Conservation (phyloP, 2,329 filamentous ascomycete species). For the Metarhizium album region DNA sequence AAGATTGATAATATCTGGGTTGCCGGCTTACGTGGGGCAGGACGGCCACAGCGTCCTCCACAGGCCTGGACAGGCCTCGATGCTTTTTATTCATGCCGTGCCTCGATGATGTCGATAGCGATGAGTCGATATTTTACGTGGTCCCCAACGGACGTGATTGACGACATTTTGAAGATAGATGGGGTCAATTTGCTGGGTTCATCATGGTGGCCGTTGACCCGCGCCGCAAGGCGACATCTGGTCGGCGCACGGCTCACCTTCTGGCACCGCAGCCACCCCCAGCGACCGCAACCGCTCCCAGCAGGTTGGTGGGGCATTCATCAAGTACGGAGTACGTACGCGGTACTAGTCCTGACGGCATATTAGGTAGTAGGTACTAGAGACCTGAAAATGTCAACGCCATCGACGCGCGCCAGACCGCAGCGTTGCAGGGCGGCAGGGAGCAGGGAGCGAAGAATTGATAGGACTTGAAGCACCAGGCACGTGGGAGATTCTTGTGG, state of each 20-base stretch:
- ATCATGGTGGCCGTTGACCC: slow-evolving; percentile 3
- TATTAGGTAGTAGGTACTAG: too few relatives aligned
- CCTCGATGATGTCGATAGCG: background rate
- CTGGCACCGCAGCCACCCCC: background rate
- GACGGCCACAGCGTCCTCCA: background rate
- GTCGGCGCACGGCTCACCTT: background rate
- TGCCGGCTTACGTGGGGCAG: background rate
- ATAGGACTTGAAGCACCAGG: too few relatives aligned
- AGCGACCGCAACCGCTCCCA: slow-evolving; percentile 3
- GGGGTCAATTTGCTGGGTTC: background rate
- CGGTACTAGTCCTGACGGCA: too few relatives aligned
- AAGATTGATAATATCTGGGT: too few relatives aligned
- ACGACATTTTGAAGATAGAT: background rate
- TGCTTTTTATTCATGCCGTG: background rate
- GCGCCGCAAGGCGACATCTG: slow-evolving; percentile 1
- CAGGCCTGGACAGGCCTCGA: background rate
- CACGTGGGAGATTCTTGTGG: too few relatives aligned
- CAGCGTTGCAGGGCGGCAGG: too few relatives aligned
- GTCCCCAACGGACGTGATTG: background rate
- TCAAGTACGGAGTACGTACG: background rate
- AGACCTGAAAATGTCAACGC: too few relatives aligned
- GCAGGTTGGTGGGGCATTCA: background rate
- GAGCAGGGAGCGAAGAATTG: too few relatives aligned
- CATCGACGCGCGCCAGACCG: too few relatives aligned
- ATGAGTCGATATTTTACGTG: background rate